A percentile compares a stretch with the other conserved stretches of the same genome.
phyloP scores from a whole-genome alignment of 73 alveolate genomes.

The Paramecium pentaurelia region DNA sequence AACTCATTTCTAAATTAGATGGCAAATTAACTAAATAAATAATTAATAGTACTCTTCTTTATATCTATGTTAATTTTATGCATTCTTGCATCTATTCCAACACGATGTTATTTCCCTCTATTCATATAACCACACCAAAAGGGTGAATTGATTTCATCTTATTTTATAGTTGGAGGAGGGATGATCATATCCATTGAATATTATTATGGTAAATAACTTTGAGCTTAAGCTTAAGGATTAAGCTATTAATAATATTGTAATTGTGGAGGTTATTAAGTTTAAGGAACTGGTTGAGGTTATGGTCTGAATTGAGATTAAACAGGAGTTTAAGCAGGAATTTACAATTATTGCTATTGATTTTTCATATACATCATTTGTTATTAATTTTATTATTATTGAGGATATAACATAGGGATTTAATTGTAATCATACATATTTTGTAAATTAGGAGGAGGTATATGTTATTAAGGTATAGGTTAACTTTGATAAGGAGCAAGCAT shows the following conservation, averaged over 20 bases:
- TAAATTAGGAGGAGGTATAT: neutral
- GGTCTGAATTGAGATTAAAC: neutral
- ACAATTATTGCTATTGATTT: neutral
- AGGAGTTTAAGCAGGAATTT: neutral
- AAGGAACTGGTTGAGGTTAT: neutral
- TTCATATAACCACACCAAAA: conserved; percentile 41
- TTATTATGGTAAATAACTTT: neutral
- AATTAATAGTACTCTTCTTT: neutral
- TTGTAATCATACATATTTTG: neutral
- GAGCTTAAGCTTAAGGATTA: neutral
- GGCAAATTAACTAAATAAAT: neutral
- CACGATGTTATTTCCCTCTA: conserved; percentile 44
- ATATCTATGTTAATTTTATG: neutral
- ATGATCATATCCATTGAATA: conserved; percentile 28
- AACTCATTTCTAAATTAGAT: conserved; percentile 42
- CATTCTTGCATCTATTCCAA: conserved; percentile 42
- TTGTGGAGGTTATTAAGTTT: neutral
- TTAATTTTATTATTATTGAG: neutral
- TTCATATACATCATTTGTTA: neutral
- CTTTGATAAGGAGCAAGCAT: neutral
- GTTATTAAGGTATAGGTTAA: neutral
- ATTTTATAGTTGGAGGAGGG: neutral
- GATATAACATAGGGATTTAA: neutral
- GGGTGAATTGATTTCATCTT: neutral
- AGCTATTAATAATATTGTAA: neutral